Conservation (phyloP, 2,329 filamentous ascomycete species). For the Rutstroemia sydowiana region DNA sequence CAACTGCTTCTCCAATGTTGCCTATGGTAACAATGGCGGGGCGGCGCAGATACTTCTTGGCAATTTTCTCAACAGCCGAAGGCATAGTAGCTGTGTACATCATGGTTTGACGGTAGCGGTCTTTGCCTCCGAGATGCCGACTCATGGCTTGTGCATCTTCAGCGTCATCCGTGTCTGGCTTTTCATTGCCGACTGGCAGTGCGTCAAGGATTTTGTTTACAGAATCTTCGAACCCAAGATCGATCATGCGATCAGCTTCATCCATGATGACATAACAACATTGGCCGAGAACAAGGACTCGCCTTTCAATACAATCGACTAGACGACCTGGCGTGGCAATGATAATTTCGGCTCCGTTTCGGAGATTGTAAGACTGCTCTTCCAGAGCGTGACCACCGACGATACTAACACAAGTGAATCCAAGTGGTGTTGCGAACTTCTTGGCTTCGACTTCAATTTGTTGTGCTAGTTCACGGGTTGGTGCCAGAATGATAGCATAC, state of each 20-base stretch:
- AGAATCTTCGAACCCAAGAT: slow-evolving; percentile 93
- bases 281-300: slow-evolving; percentile 85
- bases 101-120: slow-evolving; percentile 94
- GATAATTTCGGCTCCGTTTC: slow-evolving; percentile 92
- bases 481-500: slow-evolving; percentile 93
- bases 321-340: slow-evolving; percentile 97
- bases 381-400: slow-evolving; percentile 96
- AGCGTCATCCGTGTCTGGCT: slow-evolving; percentile 87
- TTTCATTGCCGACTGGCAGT: slow-evolving; percentile 85
- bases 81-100: slow-evolving; percentile 99
- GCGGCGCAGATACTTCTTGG: slow-evolving; percentile 89
- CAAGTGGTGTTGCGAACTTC: slow-evolving; percentile 85
- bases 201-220: slow-evolving; percentile 97
- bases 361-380: slow-evolving; percentile 82
- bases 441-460: slow-evolving; percentile 92
- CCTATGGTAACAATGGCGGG: slow-evolving; percentile 94
- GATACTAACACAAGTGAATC: slow-evolving; percentile 92
- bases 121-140: slow-evolving; percentile 63
- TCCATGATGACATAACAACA: slow-evolving; percentile 99
- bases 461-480: slow-evolving; percentile 93
- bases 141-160: slow-evolving; percentile 84
- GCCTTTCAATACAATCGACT: slow-evolving; percentile 91
- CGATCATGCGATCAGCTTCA: slow-evolving; percentile 98
- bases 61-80: slow-evolving; percentile 82
- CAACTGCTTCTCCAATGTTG: slow-evolving; percentile 89